Conservation (phyloP, 164 flowering plant species). For the Magnolia kwangsiensis region DNA sequence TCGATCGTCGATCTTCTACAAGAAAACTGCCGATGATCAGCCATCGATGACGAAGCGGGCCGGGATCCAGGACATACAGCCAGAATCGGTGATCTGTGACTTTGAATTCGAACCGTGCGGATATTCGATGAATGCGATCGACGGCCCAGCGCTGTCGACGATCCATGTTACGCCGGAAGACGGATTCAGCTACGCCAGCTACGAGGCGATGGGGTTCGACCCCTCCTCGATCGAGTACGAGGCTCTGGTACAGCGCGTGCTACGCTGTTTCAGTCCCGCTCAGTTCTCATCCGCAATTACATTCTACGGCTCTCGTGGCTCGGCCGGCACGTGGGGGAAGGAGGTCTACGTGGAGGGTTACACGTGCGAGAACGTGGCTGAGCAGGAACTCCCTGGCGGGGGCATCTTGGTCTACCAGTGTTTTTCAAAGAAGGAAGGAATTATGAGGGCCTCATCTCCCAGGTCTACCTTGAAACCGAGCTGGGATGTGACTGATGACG, state of each 20-base stretch:
- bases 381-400: conserved; percentile 44
- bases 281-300: conserved; percentile 59
- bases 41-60: conserved; percentile 52
- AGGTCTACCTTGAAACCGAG: conserved; percentile 18
- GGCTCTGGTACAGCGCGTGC: conserved; percentile 40
- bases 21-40: conserved; percentile 27
- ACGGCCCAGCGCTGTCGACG: conserved; percentile 51
- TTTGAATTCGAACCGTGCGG: conserved; percentile 85
- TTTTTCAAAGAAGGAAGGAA: conserved; percentile 16
- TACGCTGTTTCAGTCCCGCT: conserved; percentile 51
- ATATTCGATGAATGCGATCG: conserved; percentile 78
- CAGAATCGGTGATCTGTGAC: conserved; percentile 53
- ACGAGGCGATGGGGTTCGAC: conserved; percentile 58
- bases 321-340: conserved; percentile 21
- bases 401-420: conserved; percentile 36
- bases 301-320: conserved; percentile 4
- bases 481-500: conserved; percentile 29
- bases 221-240: conserved; percentile 18
- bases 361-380: conserved; percentile 25
- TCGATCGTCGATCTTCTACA: conserved; percentile 53
- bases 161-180: conserved; percentile 87
- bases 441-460: conserved; percentile 8
- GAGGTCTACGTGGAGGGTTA: conserved; percentile 34
- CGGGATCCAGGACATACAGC: conserved; percentile 46
- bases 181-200: conserved; percentile 85